Conservation (phyloP, 129 eudicot genomes). For the Logfia minima region DNA sequence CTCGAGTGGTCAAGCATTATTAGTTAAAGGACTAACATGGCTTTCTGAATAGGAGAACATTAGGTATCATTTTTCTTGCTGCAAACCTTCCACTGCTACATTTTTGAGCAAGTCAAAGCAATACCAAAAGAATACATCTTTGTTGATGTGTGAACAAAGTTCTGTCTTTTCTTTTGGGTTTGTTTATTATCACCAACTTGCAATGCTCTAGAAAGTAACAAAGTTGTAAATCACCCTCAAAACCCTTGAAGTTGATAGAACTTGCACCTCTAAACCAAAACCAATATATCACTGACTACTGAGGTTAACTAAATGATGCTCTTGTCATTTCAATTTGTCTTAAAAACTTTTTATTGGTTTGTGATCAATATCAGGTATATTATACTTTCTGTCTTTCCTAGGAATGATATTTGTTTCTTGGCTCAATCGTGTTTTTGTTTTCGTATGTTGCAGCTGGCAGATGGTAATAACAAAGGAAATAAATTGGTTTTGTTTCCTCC, state of each 20-base stretch:
- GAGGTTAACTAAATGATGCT: slow-evolving; percentile 8
- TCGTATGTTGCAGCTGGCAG: slow-evolving; percentile 64
- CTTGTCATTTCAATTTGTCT: background rate
- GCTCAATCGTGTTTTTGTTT: slow-evolving; percentile 26
- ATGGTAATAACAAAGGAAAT: slow-evolving; percentile 61
- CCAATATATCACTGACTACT: slow-evolving; percentile 1
- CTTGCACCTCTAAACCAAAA: slow-evolving; percentile 5
- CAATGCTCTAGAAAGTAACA: background rate
- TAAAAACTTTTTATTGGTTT: background rate
- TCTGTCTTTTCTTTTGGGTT: slow-evolving; percentile 14
- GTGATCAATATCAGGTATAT: slow-evolving; percentile 18
- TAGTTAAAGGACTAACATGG: background rate
- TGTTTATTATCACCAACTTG: slow-evolving; percentile 1
- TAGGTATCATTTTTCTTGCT: background rate
- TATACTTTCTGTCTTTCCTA: background rate
- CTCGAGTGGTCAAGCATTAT: background rate
- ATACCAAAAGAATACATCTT: slow-evolving; percentile 10
- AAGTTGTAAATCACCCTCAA: slow-evolving; percentile 1
- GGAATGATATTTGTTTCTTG: background rate
- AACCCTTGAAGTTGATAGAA: background rate
- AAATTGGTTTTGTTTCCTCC: slow-evolving; percentile 86
- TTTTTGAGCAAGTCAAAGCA: background rate
- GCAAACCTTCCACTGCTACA: background rate
- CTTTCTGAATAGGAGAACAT: slow-evolving; percentile 1
- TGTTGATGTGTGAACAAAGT: slow-evolving; percentile 6